Evolutionary conservation across 441 rosid species (phyloP).

Genomic region (Gossypium schwendimanii): DNA sequence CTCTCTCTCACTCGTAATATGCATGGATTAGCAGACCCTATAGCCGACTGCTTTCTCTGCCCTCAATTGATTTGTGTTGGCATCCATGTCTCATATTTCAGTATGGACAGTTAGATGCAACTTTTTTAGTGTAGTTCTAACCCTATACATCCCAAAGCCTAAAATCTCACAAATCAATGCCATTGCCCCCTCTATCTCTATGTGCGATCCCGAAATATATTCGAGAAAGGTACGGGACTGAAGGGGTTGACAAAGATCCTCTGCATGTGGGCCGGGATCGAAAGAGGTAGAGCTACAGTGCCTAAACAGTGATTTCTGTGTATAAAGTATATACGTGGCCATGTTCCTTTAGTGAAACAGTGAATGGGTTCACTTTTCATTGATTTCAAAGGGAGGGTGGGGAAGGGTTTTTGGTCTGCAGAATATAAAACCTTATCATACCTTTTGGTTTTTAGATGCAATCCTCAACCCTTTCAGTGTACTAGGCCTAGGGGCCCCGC

Average conservation of each 20-base stretch:
- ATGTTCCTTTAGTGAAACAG: background rate
- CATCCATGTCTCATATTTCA: constrained; percentile 16
- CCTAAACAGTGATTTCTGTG: constrained; percentile 7
- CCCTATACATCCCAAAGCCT: constrained; percentile 4
- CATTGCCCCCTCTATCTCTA: background rate
- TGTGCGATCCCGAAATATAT: constrained; percentile 44
- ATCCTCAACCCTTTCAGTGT: background rate
- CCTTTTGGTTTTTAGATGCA: background rate
- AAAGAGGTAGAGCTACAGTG: constrained; percentile 14
- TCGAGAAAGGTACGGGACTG: constrained; percentile 41
- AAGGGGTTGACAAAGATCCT: constrained; percentile 34
- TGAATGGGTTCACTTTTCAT: background rate
- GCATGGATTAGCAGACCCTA: constrained; percentile 30
- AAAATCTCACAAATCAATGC: background rate
- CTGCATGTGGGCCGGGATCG: constrained; percentile 13
- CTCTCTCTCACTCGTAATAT: constrained; percentile 21
- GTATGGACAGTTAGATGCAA: constrained; percentile 25
- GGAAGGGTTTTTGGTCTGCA: background rate
- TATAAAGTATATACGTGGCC: background rate
- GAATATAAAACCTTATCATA: background rate
- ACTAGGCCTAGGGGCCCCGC: background rate
- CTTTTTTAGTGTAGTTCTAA: constrained; percentile 28
- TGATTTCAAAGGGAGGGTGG: background rate
- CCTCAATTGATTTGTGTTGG: background rate
- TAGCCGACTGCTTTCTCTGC: constrained; percentile 33